phyloP scores from a whole-genome alignment of 2,329 filamentous ascomycete species.

The Lachnum nothofagi region DNA sequence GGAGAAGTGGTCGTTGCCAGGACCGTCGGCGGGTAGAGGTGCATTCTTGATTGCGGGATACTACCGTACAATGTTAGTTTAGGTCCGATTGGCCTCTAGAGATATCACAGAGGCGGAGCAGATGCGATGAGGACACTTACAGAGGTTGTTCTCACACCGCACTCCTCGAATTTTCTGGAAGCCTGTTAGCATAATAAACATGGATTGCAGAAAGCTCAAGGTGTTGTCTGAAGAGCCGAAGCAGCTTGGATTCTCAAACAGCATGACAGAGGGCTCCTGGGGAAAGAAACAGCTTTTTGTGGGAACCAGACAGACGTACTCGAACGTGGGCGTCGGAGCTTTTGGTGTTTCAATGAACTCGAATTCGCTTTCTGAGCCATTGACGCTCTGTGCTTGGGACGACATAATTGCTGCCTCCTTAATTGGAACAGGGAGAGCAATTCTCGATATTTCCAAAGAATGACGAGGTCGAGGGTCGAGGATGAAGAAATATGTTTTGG shows the following conservation, averaged over 20 bases:
- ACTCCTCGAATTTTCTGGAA: conserved; percentile 49
- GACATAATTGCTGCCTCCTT: conserved; percentile 35
- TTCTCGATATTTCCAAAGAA: conserved; percentile 10
- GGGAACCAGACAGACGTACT: no score
- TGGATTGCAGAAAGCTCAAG: no score
- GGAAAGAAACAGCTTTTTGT: no score
- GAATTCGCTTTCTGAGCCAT: conserved; percentile 51
- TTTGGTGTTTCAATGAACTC: conserved; percentile 60
- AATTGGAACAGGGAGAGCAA: conserved; percentile 15
- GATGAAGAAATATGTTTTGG: conserved; percentile 8
- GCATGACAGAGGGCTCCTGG: no score
- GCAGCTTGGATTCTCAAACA: no score
- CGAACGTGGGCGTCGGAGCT: conserved; percentile 44
- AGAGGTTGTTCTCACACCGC: conserved; percentile 51
- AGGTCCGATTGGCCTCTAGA: conserved; percentile 27
- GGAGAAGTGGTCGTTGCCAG: conserved; percentile 82
- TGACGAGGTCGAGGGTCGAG: background rate
- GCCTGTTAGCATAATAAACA: no score
- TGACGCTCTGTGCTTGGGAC: conserved; percentile 45
- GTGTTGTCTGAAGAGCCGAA: no score
- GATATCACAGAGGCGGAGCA: conserved; percentile 2
- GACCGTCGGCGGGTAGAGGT: conserved; percentile 82
- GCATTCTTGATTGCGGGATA: conserved; percentile 89
- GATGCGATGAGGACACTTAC: conserved; percentile 36
- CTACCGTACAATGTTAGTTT: conserved; percentile 42